phyloP scores from a whole-genome alignment of 306 rosid genomes.

The Vigna angularis region DNA sequence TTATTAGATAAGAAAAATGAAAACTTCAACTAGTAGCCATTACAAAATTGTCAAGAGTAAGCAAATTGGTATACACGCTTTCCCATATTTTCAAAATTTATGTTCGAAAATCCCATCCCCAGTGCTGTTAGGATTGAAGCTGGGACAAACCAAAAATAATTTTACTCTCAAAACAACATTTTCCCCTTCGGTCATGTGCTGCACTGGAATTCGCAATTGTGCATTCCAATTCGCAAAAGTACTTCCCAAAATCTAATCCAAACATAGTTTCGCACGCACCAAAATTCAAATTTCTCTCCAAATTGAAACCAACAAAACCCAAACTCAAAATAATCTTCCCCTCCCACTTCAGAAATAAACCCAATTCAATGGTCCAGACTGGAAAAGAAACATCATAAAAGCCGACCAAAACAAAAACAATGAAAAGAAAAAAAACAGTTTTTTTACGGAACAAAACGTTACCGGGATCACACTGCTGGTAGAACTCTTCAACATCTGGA shows the following conservation, averaged over 20 bases:
- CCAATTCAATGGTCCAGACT: not conserved
- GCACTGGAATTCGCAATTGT: not conserved
- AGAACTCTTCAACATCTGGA: slow-evolving; percentile 58
- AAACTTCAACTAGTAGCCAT: not conserved
- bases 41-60: not conserved
- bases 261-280: not conserved
- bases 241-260: not conserved
- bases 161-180: not conserved
- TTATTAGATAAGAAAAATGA: not conserved
- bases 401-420: not conserved
- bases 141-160: not conserved
- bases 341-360: not conserved
- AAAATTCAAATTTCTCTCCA: not conserved
- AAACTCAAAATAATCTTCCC: not conserved
- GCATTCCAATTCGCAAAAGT: not conserved
- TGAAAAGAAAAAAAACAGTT: not conserved
- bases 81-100: not conserved
- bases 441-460: slow-evolving; percentile 13
- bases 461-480: slow-evolving; percentile 56
- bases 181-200: not conserved
- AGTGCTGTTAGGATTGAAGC: not conserved
- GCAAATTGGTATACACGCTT: not conserved
- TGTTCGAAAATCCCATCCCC: not conserved
- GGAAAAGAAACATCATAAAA: not conserved
- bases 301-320: not conserved